Conservation (phyloP, 2,329 filamentous ascomycete genomes). For the Clarireedia hainanense region DNA sequence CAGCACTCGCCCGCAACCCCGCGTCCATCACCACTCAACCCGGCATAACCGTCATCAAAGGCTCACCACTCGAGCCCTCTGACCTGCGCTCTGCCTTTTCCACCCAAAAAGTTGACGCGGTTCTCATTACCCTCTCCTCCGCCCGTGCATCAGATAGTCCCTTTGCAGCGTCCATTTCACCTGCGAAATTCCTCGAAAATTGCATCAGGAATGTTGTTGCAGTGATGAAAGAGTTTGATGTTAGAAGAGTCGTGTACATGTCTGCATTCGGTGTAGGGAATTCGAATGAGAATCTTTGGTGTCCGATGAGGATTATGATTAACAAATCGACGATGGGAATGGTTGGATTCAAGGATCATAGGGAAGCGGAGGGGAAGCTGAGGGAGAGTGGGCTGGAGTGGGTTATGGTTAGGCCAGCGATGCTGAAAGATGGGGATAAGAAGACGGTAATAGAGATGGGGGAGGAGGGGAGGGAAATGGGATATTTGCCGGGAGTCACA, state of each 20-base stretch:
- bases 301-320: slow-evolving; percentile 38
- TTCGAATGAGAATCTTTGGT: slow-evolving; percentile 36
- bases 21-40: slow-evolving; percentile 26
- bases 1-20: slow-evolving; percentile 37
- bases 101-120: slow-evolving; percentile 26
- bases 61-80: slow-evolving; percentile 12
- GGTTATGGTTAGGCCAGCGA: slow-evolving; percentile 14
- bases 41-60: slow-evolving; percentile 34
- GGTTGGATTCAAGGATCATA: slow-evolving; percentile 40
- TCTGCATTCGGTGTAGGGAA: slow-evolving; percentile 42
- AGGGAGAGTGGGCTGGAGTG: slow-evolving; percentile 10
- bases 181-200: slow-evolving; percentile 1
- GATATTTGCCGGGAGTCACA: slow-evolving; percentile 11
- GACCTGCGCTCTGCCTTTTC: slow-evolving; percentile 12
- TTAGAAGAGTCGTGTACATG: slow-evolving; percentile 39
- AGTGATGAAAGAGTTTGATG: slow-evolving; percentile 31
- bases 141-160: slow-evolving; percentile 39
- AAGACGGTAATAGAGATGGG: slow-evolving; percentile 10
- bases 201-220: slow-evolving; percentile 8
- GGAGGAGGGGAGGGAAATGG: slow-evolving; percentile 23
- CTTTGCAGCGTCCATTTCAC: slow-evolving; percentile 32
- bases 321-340: slow-evolving; percentile 34
- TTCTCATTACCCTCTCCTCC: slow-evolving; percentile 43
- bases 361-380: slow-evolving; percentile 21
- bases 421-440: slow-evolving; percentile 14